Conservation (phyloP, 1,139 yeast genomes). For the Debaryomyces subglobosus region DNA sequence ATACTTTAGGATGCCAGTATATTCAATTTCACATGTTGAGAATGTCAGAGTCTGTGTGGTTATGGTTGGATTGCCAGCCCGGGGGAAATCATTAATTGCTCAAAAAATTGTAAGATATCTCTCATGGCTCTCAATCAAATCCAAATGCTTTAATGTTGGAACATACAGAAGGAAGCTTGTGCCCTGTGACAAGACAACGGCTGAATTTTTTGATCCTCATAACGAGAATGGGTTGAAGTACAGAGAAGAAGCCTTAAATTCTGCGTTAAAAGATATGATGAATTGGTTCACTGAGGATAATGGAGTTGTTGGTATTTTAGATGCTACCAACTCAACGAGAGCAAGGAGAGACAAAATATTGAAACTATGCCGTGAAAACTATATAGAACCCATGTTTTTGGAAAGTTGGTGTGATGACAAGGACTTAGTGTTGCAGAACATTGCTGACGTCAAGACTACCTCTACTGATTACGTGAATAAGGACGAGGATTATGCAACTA, state of each 20-base stretch:
- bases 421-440: conserved; percentile 74
- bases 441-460: conserved; percentile 81
- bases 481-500: conserved; percentile 71
- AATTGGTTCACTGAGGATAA: conserved; percentile 79
- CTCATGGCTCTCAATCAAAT: conserved; percentile 87
- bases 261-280: conserved; percentile 83
- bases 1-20: conserved; percentile 60
- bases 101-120: conserved; percentile 85
- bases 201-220: conserved; percentile 75
- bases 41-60: conserved; percentile 75
- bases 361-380: conserved; percentile 62
- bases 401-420: conserved; percentile 91
- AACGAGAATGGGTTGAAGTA: conserved; percentile 65
- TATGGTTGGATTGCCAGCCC: conserved; percentile 73
- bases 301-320: conserved; percentile 90
- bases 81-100: conserved; percentile 80
- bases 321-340: conserved; percentile 78
- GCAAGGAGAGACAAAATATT: conserved; percentile 70
- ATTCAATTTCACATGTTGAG: conserved; percentile 70
- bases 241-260: conserved; percentile 69
- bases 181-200: conserved; percentile 38
- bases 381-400: conserved; percentile 85
- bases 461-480: conserved; percentile 83
- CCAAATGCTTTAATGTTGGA: conserved; percentile 90
- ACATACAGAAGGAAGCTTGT: conserved; percentile 68